These are phyloP conservation scores for Anethum foeniculum DNA, from an alignment of 140 eudicot genomes.

Conservation along the genomic window DNA sequence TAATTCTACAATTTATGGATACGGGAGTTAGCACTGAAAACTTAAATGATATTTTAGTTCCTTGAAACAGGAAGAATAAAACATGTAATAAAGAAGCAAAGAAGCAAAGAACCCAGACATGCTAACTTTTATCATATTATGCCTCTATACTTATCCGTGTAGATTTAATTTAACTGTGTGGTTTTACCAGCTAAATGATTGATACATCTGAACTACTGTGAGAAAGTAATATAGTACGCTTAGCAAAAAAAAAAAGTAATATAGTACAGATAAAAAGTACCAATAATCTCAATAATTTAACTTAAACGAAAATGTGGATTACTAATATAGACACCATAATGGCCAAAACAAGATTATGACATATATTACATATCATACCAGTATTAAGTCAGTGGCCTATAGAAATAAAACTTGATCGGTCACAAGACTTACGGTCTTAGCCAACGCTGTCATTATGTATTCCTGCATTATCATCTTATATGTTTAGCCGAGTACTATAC, in stretches of 20 bases:
- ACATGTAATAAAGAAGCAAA: not conserved
- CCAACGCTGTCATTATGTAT: slow-evolving; percentile 76
- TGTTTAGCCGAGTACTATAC: slow-evolving; percentile 12
- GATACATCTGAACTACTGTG: not conserved
- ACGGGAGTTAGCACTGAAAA: too few relatives aligned
- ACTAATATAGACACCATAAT: not conserved
- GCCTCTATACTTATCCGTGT: not conserved
- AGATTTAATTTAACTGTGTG: too few relatives aligned
- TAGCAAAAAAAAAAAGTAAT: too few relatives aligned
- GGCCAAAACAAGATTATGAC: not conserved
- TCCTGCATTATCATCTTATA: slow-evolving; percentile 47
- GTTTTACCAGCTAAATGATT: not conserved
- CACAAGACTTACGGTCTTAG: slow-evolving; percentile 78
- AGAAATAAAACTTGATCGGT: slow-evolving; percentile 90
- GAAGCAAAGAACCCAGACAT: not conserved
- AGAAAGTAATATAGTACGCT: not conserved
- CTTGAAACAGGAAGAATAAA: not conserved
- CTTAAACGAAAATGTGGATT: not conserved
- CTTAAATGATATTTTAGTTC: not conserved
- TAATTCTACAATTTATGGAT: not conserved
- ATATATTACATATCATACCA: slow-evolving; percentile 37
- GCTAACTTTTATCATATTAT: too few relatives aligned
- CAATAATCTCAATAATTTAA: not conserved
- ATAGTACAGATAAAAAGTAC: not conserved
- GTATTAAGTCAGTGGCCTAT: slow-evolving; percentile 77